A percentile compares a stretch with the other conserved stretches of the same genome.
Conservation (phyloP, 2,329 filamentous ascomycete species). For the Exophiala dermatitidis region DNA sequence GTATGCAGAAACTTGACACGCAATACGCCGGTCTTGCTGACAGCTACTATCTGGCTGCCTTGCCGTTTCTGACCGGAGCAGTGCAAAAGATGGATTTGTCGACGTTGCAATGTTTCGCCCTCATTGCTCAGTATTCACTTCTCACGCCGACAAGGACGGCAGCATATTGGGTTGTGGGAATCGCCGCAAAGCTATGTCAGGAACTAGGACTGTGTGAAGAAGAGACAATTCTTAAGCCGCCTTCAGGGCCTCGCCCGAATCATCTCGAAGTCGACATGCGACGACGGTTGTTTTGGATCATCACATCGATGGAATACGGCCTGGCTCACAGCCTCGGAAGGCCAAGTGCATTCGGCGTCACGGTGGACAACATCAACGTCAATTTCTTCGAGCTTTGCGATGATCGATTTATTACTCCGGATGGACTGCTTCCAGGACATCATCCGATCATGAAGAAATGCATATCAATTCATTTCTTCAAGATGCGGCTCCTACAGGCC, state of each 20-base stretch:
- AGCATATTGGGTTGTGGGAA: constrained; percentile 85
- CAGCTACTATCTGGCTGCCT: constrained; percentile 86
- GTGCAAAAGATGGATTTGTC: constrained; percentile 82
- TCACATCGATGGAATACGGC: constrained; percentile 80
- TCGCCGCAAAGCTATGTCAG: constrained; percentile 81
- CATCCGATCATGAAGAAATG: constrained; percentile 74
- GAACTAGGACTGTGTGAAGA: constrained; percentile 83
- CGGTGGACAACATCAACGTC: constrained; percentile 75
- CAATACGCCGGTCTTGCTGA: constrained; percentile 91
- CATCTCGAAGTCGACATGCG: constrained; percentile 81
- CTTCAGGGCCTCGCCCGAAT: constrained; percentile 55
- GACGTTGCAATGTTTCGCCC: constrained; percentile 78
- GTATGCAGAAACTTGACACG: constrained; percentile 82
- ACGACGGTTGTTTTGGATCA: constrained; percentile 78
- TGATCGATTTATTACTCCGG: constrained; percentile 72
- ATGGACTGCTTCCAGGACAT: constrained; percentile 63
- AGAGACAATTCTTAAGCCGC: constrained; percentile 66
- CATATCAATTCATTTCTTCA: constrained; percentile 86
- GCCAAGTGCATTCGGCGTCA: constrained; percentile 75
- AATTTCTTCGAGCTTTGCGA: constrained; percentile 74
- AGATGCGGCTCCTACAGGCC: constrained; percentile 78
- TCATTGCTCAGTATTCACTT: constrained; percentile 87
- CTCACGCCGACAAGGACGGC: constrained; percentile 86
- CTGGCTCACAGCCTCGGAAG: constrained; percentile 82
- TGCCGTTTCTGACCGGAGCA: constrained; percentile 74